These are phyloP conservation scores for Nematodospora anomalae DNA, from an alignment of 1,139 yeast genomes.

Conservation along the genomic window DNA sequence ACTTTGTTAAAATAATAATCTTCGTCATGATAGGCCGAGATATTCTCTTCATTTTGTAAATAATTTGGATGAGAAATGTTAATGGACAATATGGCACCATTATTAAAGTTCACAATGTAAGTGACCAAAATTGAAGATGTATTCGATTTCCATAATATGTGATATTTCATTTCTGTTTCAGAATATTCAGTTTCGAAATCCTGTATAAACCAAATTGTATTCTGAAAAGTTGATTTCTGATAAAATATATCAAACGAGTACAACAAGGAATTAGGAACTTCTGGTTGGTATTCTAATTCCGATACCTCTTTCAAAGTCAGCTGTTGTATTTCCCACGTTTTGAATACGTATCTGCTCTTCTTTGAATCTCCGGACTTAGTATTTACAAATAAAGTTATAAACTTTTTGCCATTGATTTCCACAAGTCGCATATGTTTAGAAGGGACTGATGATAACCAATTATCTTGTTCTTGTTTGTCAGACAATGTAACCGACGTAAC, in stretches of 20 bases:
- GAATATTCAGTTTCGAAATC: constrained; percentile 35
- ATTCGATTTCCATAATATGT: constrained; percentile 65
- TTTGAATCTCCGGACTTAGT: constrained; percentile 13
- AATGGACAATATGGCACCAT: constrained; percentile 20
- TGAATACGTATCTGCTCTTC: constrained; percentile 26
- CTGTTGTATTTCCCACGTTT: constrained; percentile 24
- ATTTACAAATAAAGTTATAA: constrained; percentile 17
- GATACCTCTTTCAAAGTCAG: constrained; percentile 27
- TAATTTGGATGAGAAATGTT: constrained; percentile 21
- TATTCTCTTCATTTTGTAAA: constrained; percentile 18
- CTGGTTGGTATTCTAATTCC: constrained; percentile 24
- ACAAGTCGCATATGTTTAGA: constrained; percentile 29
- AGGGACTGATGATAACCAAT: constrained; percentile 36
- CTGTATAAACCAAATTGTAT: constrained; percentile 52
- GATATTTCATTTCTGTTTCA: constrained; percentile 21
- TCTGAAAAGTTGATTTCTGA: constrained; percentile 14
- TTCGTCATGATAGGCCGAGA: constrained; percentile 28
- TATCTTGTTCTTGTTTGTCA: constrained; percentile 14
- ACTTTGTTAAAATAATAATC: constrained; percentile 43
- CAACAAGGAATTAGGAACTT: constrained; percentile 22
- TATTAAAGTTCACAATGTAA: constrained; percentile 20
- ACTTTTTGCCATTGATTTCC: constrained; percentile 13
- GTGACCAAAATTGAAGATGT: constrained; percentile 46
- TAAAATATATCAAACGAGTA: constrained; percentile 9
- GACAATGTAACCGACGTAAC: constrained; percentile 16